These are phyloP conservation scores for Xylona heveae DNA, from an alignment of 495 filamentous ascomycete genomes.

Conservation along the genomic window DNA sequence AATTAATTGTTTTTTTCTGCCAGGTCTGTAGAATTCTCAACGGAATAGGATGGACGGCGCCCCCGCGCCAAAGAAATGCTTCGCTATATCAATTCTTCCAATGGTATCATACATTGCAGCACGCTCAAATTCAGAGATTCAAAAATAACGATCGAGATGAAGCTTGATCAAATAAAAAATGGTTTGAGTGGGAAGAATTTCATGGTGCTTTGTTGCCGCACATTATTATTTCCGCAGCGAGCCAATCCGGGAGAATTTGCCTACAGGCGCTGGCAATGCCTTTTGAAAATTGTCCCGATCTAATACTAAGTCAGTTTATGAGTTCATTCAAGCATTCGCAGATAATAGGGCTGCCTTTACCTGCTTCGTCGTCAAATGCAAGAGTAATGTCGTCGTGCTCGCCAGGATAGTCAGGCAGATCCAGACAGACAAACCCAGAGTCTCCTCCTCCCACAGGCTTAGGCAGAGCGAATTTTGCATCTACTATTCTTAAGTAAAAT, in stretches of 20 bases:
- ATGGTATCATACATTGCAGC: too few relatives aligned
- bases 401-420: conserved; percentile 68
- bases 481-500: conserved; percentile 48
- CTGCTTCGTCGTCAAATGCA: conserved; percentile 53
- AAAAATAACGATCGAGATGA: too few relatives aligned
- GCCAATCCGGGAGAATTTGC: conserved; percentile 24
- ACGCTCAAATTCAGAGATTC: too few relatives aligned
- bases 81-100: too few relatives aligned
- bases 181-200: too few relatives aligned
- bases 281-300: conserved; percentile 25
- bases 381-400: conserved; percentile 83
- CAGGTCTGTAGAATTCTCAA: too few relatives aligned
- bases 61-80: too few relatives aligned
- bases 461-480: conserved; percentile 78
- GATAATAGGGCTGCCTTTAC: conserved; percentile 26
- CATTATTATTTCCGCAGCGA: conserved; percentile 25
- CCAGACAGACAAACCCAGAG: conserved; percentile 55
- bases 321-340: background rate
- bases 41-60: too few relatives aligned
- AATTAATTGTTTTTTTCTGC: too few relatives aligned
- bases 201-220: too few relatives aligned
- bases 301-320: conserved; percentile 9
- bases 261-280: conserved; percentile 24
- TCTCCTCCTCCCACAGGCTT: conserved; percentile 33
- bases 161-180: too few relatives aligned